Conservation (phyloP, 192 early-diverging fungal genomes). For the Backusella psychrophila region DNA sequence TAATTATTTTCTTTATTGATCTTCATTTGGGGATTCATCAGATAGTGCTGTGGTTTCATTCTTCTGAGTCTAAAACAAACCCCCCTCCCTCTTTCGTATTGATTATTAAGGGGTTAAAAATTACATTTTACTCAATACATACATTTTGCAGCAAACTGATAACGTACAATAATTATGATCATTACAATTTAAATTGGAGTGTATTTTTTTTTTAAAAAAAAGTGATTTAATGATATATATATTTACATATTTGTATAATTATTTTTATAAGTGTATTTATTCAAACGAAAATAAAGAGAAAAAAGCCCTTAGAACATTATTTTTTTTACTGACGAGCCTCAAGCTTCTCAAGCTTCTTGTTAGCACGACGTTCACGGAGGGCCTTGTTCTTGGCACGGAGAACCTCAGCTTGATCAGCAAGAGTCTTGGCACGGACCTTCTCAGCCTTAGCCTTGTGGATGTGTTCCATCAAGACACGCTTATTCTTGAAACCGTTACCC, state of each 20-base stretch:
- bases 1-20: not conserved
- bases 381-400: slow-evolving; percentile 95
- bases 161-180: not conserved
- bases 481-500: slow-evolving; percentile 99
- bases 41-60: not conserved
- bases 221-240: not conserved
- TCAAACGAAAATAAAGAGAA: not conserved
- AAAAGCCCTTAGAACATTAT: not conserved
- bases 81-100: too few species aligned
- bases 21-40: not conserved
- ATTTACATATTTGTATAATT: not conserved
- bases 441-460: slow-evolving; percentile 99
- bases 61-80: not conserved
- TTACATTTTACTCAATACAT: not conserved
- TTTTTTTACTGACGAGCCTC: slow-evolving; percentile 10
- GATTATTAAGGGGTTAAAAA: not conserved
- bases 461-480: slow-evolving; percentile 99
- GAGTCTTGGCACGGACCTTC: slow-evolving; percentile 87
- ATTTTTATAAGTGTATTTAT: not conserved
- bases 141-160: not conserved
- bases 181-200: not conserved
- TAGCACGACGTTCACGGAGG: slow-evolving; percentile 87
- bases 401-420: slow-evolving; percentile 97
- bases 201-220: not conserved
- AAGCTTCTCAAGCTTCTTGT: slow-evolving; percentile 81